Conservation (phyloP, 192 early-diverging fungal genomes). For the Dissophora ornata region DNA sequence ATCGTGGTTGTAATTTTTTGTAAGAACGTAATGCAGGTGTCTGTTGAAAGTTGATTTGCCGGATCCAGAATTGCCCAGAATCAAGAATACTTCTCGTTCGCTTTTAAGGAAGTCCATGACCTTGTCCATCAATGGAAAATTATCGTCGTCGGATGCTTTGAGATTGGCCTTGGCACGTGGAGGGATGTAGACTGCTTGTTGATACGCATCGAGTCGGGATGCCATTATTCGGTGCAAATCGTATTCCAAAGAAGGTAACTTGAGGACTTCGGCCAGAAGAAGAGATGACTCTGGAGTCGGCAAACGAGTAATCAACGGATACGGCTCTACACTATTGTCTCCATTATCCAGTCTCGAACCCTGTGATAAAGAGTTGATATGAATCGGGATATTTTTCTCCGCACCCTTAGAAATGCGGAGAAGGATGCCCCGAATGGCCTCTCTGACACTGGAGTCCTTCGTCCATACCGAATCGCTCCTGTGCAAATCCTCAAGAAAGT, state of each 20-base stretch:
- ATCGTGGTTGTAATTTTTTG: slow-evolving; percentile 1
- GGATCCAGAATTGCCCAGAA: slow-evolving; percentile 24
- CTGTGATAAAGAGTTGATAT: too few relatives aligned
- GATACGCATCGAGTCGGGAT: slow-evolving; percentile 2
- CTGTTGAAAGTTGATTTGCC: slow-evolving; percentile 23
- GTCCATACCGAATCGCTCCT: slow-evolving; percentile 9
- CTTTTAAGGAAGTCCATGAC: slow-evolving; percentile 7
- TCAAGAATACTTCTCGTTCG: slow-evolving; percentile 26
- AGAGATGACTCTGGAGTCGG: slow-evolving; percentile 7
- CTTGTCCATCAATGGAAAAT: slow-evolving; percentile 18
- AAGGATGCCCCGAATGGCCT: not conserved
- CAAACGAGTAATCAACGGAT: slow-evolving; percentile 18
- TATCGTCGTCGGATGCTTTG: not conserved
- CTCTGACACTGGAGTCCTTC: not conserved
- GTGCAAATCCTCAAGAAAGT: slow-evolving; percentile 10
- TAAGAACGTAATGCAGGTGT: slow-evolving; percentile 7
- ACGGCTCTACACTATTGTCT: not conserved
- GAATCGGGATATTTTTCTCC: too few relatives aligned
- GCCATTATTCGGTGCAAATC: slow-evolving; percentile 10
- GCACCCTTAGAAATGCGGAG: not conserved
- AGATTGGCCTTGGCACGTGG: slow-evolving; percentile 12
- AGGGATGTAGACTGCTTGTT: slow-evolving; percentile 10
- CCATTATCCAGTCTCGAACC: not conserved
- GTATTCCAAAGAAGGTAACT: slow-evolving; percentile 14
- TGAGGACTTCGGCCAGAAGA: slow-evolving; percentile 2